A percentile compares a stretch with the other conserved stretches of the same genome.
These are phyloP conservation scores for Diospyros kaki DNA, from an alignment of 148 eudicot genomes.

Conservation along the genomic window DNA sequence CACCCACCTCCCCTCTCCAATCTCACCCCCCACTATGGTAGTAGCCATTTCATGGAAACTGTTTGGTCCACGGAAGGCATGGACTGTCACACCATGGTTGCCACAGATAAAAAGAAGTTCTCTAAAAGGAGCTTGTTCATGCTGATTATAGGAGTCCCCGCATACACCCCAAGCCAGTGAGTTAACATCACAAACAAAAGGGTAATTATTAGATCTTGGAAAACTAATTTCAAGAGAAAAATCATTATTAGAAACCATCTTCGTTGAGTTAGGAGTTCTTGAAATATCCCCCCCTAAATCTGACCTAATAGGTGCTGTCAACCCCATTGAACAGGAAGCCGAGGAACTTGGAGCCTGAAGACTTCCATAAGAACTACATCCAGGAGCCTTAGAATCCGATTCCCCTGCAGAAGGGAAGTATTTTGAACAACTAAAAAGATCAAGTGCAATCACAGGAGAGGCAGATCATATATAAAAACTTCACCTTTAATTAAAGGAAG, in stretches of 20 bases:
- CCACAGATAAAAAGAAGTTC: slow-evolving; percentile 85
- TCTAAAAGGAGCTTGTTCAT: slow-evolving; percentile 44
- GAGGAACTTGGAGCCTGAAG: slow-evolving; percentile 28
- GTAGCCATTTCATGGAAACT: slow-evolving; percentile 21
- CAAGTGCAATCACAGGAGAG: background rate
- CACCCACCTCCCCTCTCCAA: slow-evolving; percentile 63
- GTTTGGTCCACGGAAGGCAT: slow-evolving; percentile 54
- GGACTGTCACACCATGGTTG: slow-evolving; percentile 65
- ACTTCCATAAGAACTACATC: slow-evolving; percentile 25
- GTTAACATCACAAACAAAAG: slow-evolving; percentile 58
- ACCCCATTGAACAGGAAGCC: slow-evolving; percentile 21
- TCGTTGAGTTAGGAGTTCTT: slow-evolving; percentile 35
- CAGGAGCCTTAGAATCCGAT: slow-evolving; percentile 23
- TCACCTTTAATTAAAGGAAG: slow-evolving; percentile 64
- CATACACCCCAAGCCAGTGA: slow-evolving; percentile 89
- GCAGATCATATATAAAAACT: slow-evolving; percentile 12
- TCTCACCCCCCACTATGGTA: slow-evolving; percentile 27
- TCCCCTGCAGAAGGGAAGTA: slow-evolving; percentile 33
- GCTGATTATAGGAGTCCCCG: slow-evolving; percentile 60
- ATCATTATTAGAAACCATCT: slow-evolving; percentile 29
- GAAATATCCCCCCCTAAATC: slow-evolving; percentile 33
- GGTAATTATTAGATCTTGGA: slow-evolving; percentile 31
- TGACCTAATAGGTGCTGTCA: slow-evolving; percentile 23
- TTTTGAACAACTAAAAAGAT: background rate
- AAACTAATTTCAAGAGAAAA: slow-evolving; percentile 21